Evolutionary conservation across 352 stramenopile genomes (phyloP), one percentile per base, ranked within the genome.

Genomic region (Pythium chondricola): DNA sequence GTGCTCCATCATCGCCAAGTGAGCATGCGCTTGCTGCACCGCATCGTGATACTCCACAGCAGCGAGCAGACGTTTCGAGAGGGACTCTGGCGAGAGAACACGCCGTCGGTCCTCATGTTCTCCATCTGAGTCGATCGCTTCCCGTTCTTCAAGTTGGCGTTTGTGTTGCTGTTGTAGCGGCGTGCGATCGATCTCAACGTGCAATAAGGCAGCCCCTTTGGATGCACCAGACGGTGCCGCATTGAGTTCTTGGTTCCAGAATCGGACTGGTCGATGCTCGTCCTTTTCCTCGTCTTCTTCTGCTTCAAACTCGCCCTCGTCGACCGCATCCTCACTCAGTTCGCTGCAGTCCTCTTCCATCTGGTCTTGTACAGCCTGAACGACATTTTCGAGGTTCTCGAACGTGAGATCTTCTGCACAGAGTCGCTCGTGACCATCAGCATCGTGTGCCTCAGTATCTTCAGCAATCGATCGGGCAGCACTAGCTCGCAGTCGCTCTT

Each of bases 31-130:
- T 2, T 85, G 71, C 21, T 76, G 62, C 22, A 89, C 71, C 1
- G 70, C 60, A 48, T 89, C 78, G 43, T 85, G 74, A 29, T 80
- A 86, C 38, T 83, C 78, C 1, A 89, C 69, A 26, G 76, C 75
- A 6, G 75, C 75, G 6, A 89, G 53, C 24, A 89, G 36, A 10
- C 48, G 60, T 26, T 62, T 71, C 0, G 75, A 69, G 0, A 89
- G 67, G 2, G 73, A 64, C 16, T 52, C 61, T 1, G 78, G 73
- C 0, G 78, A 87, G 38, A 80, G 53, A 10, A 71, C 29, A 0
- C 52, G 52, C 20, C 16, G 3, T 16, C 63, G 48, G n/a, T 50
- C 51, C 22, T 26, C 32, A 13, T 33, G 7, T 33, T 33, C 7
- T 7, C 43, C 29, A 8, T 62, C 30, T 11, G 53, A 53, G 21